Evolutionary conservation across 2,329 filamentous ascomycete species (phyloP), one percentile per base, ranked within the genome.

Genomic region (Ascochyta rabiei): DNA sequence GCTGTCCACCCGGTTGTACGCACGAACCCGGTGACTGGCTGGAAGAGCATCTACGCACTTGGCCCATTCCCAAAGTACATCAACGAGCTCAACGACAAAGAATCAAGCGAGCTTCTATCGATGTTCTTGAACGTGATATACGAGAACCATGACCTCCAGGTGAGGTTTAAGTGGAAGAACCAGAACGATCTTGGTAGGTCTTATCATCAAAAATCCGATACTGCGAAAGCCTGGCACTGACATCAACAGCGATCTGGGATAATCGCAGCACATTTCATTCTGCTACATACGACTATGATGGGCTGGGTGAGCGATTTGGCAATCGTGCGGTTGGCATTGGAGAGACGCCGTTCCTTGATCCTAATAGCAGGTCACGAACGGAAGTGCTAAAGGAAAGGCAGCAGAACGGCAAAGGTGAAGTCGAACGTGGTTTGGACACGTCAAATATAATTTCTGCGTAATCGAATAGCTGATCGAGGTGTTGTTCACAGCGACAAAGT

Each of bases 101-200:
- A 78, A 57, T 50, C 40, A 1, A 23, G 10, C 2, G 60, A 57
- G 26, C n/a, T 65, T 6, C 13, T 59, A n/a, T 30, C 24, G 5
- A 57, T 53, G 41, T 58, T 65, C 18, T 16, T 47, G 12, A 37
- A 39, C 4, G 28, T 57, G 5, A 57, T 65, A 4, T 76, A 74
- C 2, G 65, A 71, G 8, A 79, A 77, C 47, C 76, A 79, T 39
- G 77, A 79, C 59, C 66, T 71, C 30, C 60, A 77, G 15, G 76
- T 74, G 0, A 60, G 77, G 9, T 75, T 78, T 61, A 75, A 74
- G 50, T 79, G 77, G 77, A 59, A 30, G 21, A 55, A 39, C 10
- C 40, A 53, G 40, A 63, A 62, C 24, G 62, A 63, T 48, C 31
- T 63, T 24, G 62, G 58, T 60, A 40, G 24, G 59, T 50, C 8